These are phyloP conservation scores for Tieghemiomyces parasiticus DNA, from an alignment of 192 early-diverging fungal species.

Conservation along the genomic window DNA sequence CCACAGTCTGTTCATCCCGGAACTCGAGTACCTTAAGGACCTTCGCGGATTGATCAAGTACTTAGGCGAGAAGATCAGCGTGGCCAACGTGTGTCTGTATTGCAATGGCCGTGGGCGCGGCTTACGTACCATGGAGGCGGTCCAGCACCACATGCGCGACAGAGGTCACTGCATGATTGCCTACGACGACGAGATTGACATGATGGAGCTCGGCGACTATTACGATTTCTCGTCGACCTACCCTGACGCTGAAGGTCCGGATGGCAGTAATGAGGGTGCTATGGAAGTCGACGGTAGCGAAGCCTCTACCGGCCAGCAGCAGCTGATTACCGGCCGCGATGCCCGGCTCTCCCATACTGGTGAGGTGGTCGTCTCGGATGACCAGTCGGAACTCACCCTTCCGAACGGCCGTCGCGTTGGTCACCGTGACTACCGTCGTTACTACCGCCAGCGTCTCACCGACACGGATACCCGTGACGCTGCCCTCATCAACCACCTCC, in stretches of 20 bases:
- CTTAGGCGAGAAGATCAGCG: constrained; percentile 85
- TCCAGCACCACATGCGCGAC: constrained; percentile 87
- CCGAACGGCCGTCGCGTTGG: constrained; percentile 72
- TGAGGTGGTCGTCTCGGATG: constrained; percentile 40
- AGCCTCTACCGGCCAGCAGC: neutral
- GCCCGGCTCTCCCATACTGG: constrained; percentile 17
- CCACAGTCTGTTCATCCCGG: constrained; percentile 95
- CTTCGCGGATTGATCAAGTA: constrained; percentile 78
- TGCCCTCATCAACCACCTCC: constrained; percentile 61
- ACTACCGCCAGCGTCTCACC: constrained; percentile 70
- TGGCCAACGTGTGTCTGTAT: constrained; percentile 90
- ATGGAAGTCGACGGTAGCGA: neutral
- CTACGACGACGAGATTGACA: constrained; percentile 87
- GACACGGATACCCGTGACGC: constrained; percentile 48
- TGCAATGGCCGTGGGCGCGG: constrained; percentile 85
- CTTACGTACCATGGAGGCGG: constrained; percentile 75
- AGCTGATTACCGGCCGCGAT: neutral
- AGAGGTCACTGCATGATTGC: constrained; percentile 95
- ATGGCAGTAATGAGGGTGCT: constrained; percentile 29
- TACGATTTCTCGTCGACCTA: constrained; percentile 91
- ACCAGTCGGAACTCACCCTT: constrained; percentile 75
- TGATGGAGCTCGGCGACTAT: constrained; percentile 82
- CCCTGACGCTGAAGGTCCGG: constrained; percentile 37
- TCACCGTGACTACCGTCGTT: constrained; percentile 60
- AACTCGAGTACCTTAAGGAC: constrained; percentile 86